Base-by-base conservation (phyloP, 768 basidiomycete species). In the Trametes gibbosa region DNA sequence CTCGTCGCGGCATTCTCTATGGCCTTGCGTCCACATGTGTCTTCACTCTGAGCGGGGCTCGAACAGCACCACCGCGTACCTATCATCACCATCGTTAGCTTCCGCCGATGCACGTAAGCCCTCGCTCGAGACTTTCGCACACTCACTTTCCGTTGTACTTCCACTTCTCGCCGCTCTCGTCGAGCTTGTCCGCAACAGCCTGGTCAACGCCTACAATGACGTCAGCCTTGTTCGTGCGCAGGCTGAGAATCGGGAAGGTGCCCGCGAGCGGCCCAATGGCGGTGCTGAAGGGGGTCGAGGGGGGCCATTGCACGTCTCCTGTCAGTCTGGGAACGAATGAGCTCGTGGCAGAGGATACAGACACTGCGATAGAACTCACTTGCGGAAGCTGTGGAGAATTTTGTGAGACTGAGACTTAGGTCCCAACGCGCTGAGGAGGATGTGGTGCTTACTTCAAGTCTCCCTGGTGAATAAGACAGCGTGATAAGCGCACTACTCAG, bases 201-300 rank as follows among this genome's bases (percentile, higher is more conserved):
- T 84, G 77, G 0, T 80, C 74, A 2, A 99, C 78, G 0, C 93
- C 96, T 24, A 92, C 92, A 6, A 87, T 89, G 2, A 97, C 94
- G 68, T 98, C 95, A 0, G 96, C 96, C 72, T 99, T 99, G 77
- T 89, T 92, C 0, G 96, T 98, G 17, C 96, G 82, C 58, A 98
- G 74, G 67, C 91, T 92, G 24, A 98, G 74, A 8, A 97, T 69
- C 0, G 90, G 88, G 74, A 96, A 90, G 9, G 85, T 76, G 1
- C 90, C 89, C 0, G 84, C 83, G 10, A 98, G 73, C 2, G 91
- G 90, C 5, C 94, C 92, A 13, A 97, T 71, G 0, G 92, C 93
- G 2, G 77, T 74, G 24, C 79, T 73, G 68, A 96, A 93, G 0
- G 89, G 74, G 1, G 91, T 92, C 52, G 84, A 85, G 1, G 85